A percentile compares a stretch with the other conserved stretches of the same genome.
Evolutionary conservation across 208 protist species (phyloP).

Genomic region (Crithidia bombi): DNA sequence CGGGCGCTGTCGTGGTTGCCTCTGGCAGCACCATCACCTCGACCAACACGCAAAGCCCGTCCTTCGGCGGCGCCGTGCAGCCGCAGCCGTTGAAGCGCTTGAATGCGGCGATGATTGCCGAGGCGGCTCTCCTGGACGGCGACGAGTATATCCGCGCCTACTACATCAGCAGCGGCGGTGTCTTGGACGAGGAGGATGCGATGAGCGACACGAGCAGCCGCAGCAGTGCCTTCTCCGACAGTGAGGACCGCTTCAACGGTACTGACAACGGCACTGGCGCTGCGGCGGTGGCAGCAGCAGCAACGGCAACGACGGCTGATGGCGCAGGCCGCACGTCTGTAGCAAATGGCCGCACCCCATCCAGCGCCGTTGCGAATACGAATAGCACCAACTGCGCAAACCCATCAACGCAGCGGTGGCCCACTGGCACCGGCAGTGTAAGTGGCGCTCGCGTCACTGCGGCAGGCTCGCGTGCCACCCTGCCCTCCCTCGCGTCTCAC

Average conservation of each 20-base stretch:
- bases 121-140: conserved; percentile 25
- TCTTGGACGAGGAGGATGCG: conserved; percentile 19
- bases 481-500: conserved; percentile 14
- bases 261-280: neutral
- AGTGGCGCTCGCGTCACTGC: neutral
- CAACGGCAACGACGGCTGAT: neutral
- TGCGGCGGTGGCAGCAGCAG: neutral
- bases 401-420: conserved; percentile 8
- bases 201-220: conserved; percentile 24
- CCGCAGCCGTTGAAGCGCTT: conserved; percentile 9
- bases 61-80: neutral
- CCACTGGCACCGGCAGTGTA: neutral
- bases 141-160: conserved; percentile 49
- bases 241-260: conserved; percentile 9
- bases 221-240: conserved; percentile 27
- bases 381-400: conserved; percentile 1
- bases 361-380: neutral
- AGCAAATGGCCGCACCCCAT: neutral
- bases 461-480: conserved; percentile 2
- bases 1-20: conserved; percentile 1
- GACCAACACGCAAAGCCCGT: neutral
- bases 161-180: conserved; percentile 33
- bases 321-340: neutral
- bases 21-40: neutral
- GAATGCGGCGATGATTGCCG: conserved; percentile 5